phyloP scores from a whole-genome alignment of 768 basidiomycete species.

The Kwoniella bestiolae region DNA sequence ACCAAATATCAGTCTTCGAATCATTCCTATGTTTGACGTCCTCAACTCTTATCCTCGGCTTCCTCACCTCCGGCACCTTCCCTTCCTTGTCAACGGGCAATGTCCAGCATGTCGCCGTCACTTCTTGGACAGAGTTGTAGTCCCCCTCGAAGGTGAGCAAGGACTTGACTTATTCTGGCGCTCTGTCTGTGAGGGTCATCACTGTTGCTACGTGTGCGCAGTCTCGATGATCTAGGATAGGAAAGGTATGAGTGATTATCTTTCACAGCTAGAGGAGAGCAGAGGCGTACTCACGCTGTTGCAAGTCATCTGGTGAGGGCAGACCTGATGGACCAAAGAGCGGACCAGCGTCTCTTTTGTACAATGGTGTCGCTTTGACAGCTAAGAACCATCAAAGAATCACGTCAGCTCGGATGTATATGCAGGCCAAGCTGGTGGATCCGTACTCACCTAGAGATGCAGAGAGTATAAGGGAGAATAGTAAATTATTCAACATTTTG shows the following conservation, averaged over 20 bases:
- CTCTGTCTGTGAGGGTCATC: background rate
- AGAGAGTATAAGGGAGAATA: background rate
- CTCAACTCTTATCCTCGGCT: background rate
- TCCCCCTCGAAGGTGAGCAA: background rate
- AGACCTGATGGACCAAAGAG: background rate
- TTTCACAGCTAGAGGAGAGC: background rate
- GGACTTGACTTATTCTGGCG: background rate
- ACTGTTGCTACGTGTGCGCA: background rate
- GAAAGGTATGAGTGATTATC: background rate
- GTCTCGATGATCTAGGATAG: background rate
- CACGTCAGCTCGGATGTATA: background rate
- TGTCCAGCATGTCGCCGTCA: background rate
- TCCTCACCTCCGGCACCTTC: background rate
- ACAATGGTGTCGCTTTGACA: background rate
- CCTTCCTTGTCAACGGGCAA: too few species aligned
- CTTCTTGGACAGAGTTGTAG: background rate
- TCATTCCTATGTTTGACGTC: background rate
- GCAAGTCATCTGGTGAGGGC: background rate
- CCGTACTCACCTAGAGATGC: background rate
- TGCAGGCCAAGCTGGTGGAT: background rate
- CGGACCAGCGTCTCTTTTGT: background rate
- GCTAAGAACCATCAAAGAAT: background rate
- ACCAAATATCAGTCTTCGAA: conserved; percentile 1
- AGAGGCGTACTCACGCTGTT: background rate
- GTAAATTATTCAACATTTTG: background rate